Evolutionary conservation across 2,329 filamentous ascomycete genomes (phyloP).

Genomic region (Trichoderma sp.): DNA sequence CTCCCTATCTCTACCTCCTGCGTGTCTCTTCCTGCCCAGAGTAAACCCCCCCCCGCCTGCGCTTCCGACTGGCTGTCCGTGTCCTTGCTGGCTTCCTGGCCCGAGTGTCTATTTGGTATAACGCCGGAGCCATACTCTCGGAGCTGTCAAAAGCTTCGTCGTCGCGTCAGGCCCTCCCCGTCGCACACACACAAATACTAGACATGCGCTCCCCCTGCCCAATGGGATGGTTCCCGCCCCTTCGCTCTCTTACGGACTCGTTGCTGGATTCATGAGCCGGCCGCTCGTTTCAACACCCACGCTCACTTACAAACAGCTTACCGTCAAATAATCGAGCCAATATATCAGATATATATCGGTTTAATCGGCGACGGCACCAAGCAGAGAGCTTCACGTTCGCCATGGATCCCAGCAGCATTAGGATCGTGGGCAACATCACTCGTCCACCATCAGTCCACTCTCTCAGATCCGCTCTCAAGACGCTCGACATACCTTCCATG

Average conservation of each 20-base stretch:
- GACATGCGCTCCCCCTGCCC: slow-evolving; percentile 16
- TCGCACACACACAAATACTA: slow-evolving; percentile 8
- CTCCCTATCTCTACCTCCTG: background rate
- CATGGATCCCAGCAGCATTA: slow-evolving; percentile 26
- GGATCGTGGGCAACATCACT: background rate
- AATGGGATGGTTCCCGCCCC: background rate
- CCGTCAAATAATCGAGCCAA: background rate
- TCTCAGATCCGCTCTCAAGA: slow-evolving; percentile 15
- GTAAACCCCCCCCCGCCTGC: background rate
- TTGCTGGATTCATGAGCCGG: slow-evolving; percentile 21
- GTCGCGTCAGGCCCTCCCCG: slow-evolving; percentile 6
- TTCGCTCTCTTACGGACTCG: background rate
- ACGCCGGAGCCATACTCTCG: slow-evolving; percentile 21
- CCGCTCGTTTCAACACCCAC: slow-evolving; percentile 16
- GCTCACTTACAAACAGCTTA: slow-evolving; percentile 1
- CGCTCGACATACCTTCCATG: slow-evolving; percentile 21
- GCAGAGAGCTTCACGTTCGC: slow-evolving; percentile 5
- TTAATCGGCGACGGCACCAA: background rate
- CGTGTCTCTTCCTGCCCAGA: background rate
- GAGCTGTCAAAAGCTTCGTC: slow-evolving; percentile 14
- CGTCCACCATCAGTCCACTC: slow-evolving; percentile 28
- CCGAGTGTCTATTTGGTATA: slow-evolving; percentile 11
- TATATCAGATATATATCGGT: background rate
- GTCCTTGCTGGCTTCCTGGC: background rate
- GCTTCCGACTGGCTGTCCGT: slow-evolving; percentile 18